phyloP scores from a whole-genome alignment of 228 moss, liverwort and hornwort species.

The Sphagnum fallax region DNA sequence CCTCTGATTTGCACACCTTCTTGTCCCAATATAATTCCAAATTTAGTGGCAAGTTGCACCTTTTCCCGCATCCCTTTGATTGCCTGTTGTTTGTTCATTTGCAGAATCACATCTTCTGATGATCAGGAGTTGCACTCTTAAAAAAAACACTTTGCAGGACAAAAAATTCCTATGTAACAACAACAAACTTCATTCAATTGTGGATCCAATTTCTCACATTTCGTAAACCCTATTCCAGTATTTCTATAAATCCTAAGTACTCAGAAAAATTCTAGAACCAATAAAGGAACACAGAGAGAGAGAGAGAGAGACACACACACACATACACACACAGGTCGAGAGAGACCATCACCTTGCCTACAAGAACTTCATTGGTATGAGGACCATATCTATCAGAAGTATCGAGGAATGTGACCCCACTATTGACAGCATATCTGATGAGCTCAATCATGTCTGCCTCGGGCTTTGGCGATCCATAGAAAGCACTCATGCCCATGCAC shows the following conservation, averaged over 20 bases:
- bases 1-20: neutral
- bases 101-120: no score
- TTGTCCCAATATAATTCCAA: neutral
- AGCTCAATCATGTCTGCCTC: slow-evolving; percentile 15
- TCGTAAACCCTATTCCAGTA: no score
- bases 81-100: neutral
- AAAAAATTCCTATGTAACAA: no score
- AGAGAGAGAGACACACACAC: no score
- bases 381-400: slow-evolving; percentile 9
- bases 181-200: no score
- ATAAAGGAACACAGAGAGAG: no score
- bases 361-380: slow-evolving; percentile 11
- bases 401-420: slow-evolving; percentile 11
- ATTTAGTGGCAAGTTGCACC: slow-evolving; percentile 11
- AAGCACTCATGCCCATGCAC: slow-evolving; percentile 35
- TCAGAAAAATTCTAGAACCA: no score
- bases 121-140: no score
- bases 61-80: slow-evolving; percentile 12
- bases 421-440: slow-evolving; percentile 8
- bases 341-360: slow-evolving; percentile 4
- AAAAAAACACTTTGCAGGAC: no score
- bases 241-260: no score
- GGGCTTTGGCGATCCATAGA: slow-evolving; percentile 11
- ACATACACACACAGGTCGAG: no score
- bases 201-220: no score